Evolutionary conservation across 495 filamentous ascomycete species (phyloP).

Genomic region (Entonaema liquescens): DNA sequence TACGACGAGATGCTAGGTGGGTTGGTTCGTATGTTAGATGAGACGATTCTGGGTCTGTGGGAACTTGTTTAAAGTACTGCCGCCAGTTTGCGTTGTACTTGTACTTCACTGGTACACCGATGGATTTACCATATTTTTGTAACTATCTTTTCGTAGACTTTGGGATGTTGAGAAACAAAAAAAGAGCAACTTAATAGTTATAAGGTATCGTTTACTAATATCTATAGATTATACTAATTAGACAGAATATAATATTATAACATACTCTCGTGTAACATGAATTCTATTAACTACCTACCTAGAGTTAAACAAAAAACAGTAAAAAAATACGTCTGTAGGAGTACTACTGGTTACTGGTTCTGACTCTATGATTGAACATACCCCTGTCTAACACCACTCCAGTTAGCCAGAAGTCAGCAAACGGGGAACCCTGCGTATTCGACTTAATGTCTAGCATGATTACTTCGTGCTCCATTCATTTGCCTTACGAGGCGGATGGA

Average conservation of each 20-base stretch:
- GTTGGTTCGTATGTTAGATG: constrained; percentile 7
- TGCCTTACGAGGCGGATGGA: constrained; percentile 19
- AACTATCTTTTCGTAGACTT: not conserved
- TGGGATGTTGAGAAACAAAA: not conserved
- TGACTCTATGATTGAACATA: not conserved
- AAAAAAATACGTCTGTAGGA: not conserved
- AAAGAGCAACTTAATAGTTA: not conserved
- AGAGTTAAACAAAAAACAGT: not conserved
- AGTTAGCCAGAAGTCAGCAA: not conserved
- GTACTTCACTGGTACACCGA: not conserved
- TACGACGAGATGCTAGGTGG: not conserved
- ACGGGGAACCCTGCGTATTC: not conserved
- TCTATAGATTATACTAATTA: not conserved
- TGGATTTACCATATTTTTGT: constrained; percentile 1
- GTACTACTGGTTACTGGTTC: not conserved
- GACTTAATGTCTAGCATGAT: not conserved
- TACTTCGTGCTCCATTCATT: constrained; percentile 7
- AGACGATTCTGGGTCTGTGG: not conserved
- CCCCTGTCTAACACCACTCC: not conserved
- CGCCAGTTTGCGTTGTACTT: not conserved
- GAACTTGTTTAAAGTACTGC: not conserved
- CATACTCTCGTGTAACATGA: constrained; percentile 22
- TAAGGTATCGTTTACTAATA: not conserved
- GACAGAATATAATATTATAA: not conserved
- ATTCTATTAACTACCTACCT: no score